Evolutionary conservation across 345 rosid species (phyloP), one percentile per base, ranked within the genome.

Genomic region (Brassica incana): DNA sequence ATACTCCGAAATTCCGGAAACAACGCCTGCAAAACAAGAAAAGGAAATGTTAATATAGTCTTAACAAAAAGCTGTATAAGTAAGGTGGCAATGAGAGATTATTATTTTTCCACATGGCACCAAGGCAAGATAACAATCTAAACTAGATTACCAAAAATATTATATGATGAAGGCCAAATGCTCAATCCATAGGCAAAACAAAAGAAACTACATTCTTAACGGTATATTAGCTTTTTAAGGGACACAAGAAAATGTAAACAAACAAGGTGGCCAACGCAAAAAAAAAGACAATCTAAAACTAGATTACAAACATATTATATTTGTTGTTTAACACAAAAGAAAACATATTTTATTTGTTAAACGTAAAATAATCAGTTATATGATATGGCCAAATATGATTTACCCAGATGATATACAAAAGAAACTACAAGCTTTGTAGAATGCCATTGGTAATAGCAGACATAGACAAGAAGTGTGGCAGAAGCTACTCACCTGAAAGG

Each of bases 11-110:
- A 3, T 15, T 63, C 60, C 18, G 45, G 68, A 59, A 81, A 67
- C 68, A 61, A 79, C 84, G 65, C 88, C 95, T 88, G 83, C 81
- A 59, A 63, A 25, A 77, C 8, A 72, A 63, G 71, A 68, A 30
- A 62, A 16, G 5, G 38, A 2, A 4, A 33, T 3, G 18, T 6
- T 63, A 7, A 36, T 2, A 12, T 45, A 45, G 15, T 4, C 54
- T 45, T 3, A 56, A 66, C 43, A 77, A 77, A 52, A 61, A 60
- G 40, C 16, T 15, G 60, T 6, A 35, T 23, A 25, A 16, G 12
- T 35, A 70, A 70, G 69, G 18, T 30, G 27, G 29, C 64, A 62
- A 8, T 9, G 3, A 56, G 23, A 25, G 14, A 11, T 6, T 18
- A 3, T n/a, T 14, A 9, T 8, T 29, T 56, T 45, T 10, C 67